These are phyloP conservation scores for Malus hybrid DNA, from an alignment of 331 rosid genomes.

Conservation along the genomic window DNA sequence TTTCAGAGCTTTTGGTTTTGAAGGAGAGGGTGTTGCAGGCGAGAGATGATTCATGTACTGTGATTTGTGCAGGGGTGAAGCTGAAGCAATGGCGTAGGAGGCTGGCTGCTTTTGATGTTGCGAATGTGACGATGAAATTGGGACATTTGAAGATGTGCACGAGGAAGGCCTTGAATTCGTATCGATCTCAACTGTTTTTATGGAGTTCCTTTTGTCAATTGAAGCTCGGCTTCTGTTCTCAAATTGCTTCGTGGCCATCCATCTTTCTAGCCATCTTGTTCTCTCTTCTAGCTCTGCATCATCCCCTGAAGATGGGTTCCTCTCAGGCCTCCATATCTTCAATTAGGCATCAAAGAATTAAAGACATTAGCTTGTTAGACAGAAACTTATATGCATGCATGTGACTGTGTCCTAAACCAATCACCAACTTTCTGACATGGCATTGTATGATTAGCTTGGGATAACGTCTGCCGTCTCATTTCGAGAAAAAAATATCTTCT, in stretches of 20 bases:
- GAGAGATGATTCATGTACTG: constrained; percentile 3
- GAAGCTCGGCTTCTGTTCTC: constrained; percentile 11
- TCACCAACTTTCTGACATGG: not conserved
- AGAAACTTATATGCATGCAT: not conserved
- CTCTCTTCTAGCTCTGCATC: constrained; percentile 29
- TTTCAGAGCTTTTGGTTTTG: constrained; percentile 10
- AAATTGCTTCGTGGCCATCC: constrained; percentile 29
- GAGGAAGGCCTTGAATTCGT: constrained; percentile 3
- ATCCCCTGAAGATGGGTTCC: constrained; percentile 12
- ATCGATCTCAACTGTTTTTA: constrained; percentile 23
- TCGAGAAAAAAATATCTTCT: not conserved
- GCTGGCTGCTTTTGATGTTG: constrained; percentile 2
- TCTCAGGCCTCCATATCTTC: constrained; percentile 20
- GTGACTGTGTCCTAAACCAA: not conserved
- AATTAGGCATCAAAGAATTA: not conserved
- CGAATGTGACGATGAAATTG: not conserved
- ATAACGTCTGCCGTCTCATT: not conserved
- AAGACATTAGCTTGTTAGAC: not conserved
- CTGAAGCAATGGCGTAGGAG: not conserved
- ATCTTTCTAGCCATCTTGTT: constrained; percentile 25
- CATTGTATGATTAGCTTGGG: not conserved
- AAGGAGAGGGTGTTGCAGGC: constrained; percentile 21
- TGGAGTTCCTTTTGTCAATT: constrained; percentile 8
- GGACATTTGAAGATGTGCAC: not conserved
- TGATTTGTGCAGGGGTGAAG: constrained; percentile 11